Percentiles rank a stretch among this genome's conserved stretches.
These are phyloP conservation scores for Schwanniomyces yamadae DNA, from an alignment of 805 yeast genomes.

Conservation along the genomic window DNA sequence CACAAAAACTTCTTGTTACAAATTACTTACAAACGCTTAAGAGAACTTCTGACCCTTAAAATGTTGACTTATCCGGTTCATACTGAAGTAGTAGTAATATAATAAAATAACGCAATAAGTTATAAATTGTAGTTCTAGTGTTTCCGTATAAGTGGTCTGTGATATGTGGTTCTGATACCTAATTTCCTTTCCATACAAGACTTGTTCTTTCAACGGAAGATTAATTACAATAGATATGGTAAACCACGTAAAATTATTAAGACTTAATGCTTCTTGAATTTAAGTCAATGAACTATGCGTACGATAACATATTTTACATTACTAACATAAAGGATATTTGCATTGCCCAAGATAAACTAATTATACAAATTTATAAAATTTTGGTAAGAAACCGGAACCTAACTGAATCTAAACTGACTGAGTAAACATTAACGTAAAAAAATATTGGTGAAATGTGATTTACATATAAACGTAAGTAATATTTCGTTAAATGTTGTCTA, in stretches of 20 bases:
- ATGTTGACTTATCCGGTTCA: conserved; percentile 2
- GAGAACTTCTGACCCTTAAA: conserved; percentile 46
- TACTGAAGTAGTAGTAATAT: too few relatives aligned
- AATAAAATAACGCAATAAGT: too few relatives aligned
- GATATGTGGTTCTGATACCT: too few relatives aligned
- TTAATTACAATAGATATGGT: background rate
- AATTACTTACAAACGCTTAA: conserved; percentile 34
- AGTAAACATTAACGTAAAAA: conserved; percentile 6
- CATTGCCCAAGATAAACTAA: conserved; percentile 8
- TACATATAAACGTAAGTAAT: conserved; percentile 60
- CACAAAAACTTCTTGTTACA: conserved; percentile 50
- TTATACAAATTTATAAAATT: conserved; percentile 7
- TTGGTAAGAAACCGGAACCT: conserved; percentile 5
- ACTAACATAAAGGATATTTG: conserved; percentile 4
- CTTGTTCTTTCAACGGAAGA: background rate
- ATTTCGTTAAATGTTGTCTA: conserved; percentile 96
- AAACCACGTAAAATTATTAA: conserved; percentile 1
- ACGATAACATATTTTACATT: conserved; percentile 4
- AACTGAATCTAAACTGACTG: conserved; percentile 6
- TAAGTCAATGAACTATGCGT: background rate
- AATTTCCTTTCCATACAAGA: too few relatives aligned
- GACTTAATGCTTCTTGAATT: background rate
- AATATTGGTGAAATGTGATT: background rate
- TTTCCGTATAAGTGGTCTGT: too few relatives aligned
- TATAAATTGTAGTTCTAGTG: too few relatives aligned